Percentiles rank a stretch among this genome's conserved stretches.
Conservation (phyloP, 2,329 filamentous ascomycete species). For the Claviceps africana region DNA sequence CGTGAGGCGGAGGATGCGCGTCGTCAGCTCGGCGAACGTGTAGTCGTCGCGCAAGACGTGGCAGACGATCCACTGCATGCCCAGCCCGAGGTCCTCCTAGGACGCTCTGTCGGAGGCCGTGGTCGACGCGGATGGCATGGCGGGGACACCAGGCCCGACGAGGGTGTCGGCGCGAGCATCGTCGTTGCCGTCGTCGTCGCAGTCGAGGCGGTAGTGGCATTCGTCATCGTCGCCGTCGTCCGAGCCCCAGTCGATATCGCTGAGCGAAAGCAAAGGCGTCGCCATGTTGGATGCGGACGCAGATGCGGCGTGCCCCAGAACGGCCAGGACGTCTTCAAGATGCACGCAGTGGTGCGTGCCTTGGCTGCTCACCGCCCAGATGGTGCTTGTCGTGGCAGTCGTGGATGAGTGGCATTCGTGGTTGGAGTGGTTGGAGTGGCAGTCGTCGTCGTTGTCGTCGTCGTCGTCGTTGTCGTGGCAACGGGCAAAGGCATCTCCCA, state of each 20-base stretch:
- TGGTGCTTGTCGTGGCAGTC: no score
- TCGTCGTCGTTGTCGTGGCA: background rate
- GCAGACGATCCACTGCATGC: conserved; percentile 15
- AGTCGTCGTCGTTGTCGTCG: no score
- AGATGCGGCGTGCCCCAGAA: background rate
- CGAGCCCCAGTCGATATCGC: conserved; percentile 8
- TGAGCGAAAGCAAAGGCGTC: background rate
- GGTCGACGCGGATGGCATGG: background rate
- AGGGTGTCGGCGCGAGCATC: background rate
- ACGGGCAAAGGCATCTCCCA: background rate
- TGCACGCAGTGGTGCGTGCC: no score
- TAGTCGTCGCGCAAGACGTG: conserved; percentile 9
- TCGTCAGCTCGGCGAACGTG: conserved; percentile 10
- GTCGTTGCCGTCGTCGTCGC: background rate
- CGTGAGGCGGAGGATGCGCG: conserved; percentile 10
- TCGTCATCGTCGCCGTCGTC: background rate
- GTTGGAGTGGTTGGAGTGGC: no score
- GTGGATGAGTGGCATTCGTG: no score
- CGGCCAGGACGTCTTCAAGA: no score
- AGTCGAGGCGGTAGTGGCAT: background rate
- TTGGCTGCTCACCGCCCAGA: no score
- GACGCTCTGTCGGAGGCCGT: background rate
- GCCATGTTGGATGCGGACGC: background rate
- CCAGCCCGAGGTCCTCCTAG: conserved; percentile 14
- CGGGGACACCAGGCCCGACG: background rate